phyloP scores from a whole-genome alignment of 1,139 yeast species.

The Pichia inconspicua region DNA sequence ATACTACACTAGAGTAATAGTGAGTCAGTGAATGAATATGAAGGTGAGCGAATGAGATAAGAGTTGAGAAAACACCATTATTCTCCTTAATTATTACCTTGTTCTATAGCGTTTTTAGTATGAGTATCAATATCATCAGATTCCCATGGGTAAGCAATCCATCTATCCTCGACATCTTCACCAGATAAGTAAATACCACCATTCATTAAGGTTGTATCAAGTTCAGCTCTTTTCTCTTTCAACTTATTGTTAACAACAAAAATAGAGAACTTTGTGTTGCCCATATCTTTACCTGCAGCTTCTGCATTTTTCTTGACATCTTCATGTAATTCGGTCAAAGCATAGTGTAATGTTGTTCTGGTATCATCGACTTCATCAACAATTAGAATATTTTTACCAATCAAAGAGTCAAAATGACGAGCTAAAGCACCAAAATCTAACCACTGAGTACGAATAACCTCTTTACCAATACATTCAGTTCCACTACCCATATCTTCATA shows the following conservation, averaged over 20 bases:
- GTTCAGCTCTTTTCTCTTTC: slow-evolving; percentile 48
- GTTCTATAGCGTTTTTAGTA: slow-evolving; percentile 33
- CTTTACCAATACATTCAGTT: slow-evolving; percentile 45
- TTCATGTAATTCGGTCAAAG: slow-evolving; percentile 48
- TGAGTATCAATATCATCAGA: slow-evolving; percentile 42
- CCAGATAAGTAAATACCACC: slow-evolving; percentile 47
- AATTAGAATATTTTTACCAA: slow-evolving; percentile 53
- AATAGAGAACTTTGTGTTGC: slow-evolving; percentile 42
- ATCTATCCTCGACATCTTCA: slow-evolving; percentile 44
- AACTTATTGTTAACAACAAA: slow-evolving; percentile 54
- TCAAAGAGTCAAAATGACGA: slow-evolving; percentile 45
- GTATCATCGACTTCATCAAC: slow-evolving; percentile 70
- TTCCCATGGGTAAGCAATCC: slow-evolving; percentile 66
- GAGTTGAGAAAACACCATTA: neutral
- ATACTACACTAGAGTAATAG: neutral
- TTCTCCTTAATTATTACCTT: slow-evolving; percentile 30
- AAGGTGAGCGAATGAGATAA: neutral
- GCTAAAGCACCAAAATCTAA: slow-evolving; percentile 52
- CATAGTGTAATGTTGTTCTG: slow-evolving; percentile 58
- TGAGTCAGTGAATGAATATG: neutral
- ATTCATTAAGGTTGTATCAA: slow-evolving; percentile 39
- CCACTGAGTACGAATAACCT: slow-evolving; percentile 61
- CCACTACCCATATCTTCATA: slow-evolving; percentile 48
- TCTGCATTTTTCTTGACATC: slow-evolving; percentile 45
- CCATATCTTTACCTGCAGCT: slow-evolving; percentile 29